Evolutionary conservation across 371 early-diverging fungal species (phyloP).

Genomic region (Mycotypha africana): DNA sequence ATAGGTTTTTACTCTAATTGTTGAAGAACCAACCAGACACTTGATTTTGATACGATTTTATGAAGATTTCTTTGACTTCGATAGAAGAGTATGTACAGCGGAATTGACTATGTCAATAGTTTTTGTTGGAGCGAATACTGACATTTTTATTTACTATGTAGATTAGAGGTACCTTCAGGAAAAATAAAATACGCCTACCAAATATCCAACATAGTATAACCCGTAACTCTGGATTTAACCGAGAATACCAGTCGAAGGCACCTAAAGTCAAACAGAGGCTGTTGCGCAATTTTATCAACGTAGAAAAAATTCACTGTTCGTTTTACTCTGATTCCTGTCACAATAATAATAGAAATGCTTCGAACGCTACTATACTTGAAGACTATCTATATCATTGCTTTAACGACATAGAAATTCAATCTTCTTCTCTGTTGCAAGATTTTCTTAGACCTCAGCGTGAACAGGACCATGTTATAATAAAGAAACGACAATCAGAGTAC

Average conservation of each 20-base stretch:
- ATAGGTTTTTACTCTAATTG: slow-evolving; percentile 53
- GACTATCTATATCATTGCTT: slow-evolving; percentile 34
- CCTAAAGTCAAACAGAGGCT: slow-evolving; percentile 12
- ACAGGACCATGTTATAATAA: slow-evolving; percentile 28
- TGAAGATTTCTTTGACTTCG: slow-evolving; percentile 56
- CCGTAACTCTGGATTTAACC: too few species aligned
- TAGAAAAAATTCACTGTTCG: neutral
- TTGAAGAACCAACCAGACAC: slow-evolving; percentile 42
- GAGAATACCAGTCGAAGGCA: neutral
- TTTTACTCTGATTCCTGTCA: slow-evolving; percentile 2
- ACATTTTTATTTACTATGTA: neutral
- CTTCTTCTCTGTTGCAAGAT: slow-evolving; percentile 39
- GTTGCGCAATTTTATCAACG: slow-evolving; percentile 15
- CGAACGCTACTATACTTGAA: slow-evolving; percentile 43
- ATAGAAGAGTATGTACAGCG: slow-evolving; percentile 40
- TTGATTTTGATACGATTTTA: slow-evolving; percentile 49
- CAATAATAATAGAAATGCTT: too few species aligned
- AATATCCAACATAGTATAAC: slow-evolving; percentile 8
- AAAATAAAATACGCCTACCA: slow-evolving; percentile 23
- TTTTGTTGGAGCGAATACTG: neutral
- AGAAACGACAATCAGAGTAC: too few species aligned
- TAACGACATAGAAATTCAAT: slow-evolving; percentile 22
- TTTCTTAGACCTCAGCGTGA: slow-evolving; percentile 42
- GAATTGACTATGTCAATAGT: too few species aligned
- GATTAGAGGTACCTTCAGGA: slow-evolving; percentile 28